Evolutionary conservation across 345 rosid species (phyloP).

Genomic region (Erodium maritimum): DNA sequence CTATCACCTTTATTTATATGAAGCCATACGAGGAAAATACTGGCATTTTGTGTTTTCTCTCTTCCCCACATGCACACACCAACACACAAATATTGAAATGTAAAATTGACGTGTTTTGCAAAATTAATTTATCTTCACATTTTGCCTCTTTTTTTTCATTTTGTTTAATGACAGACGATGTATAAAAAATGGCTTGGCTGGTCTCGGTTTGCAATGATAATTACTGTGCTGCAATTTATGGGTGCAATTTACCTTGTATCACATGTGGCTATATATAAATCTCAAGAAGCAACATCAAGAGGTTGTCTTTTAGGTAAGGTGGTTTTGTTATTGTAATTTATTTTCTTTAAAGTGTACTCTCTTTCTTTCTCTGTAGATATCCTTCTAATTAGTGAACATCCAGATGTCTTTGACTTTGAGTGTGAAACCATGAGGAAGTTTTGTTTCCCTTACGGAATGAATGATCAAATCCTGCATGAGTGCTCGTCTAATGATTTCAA

Average conservation of each 20-base stretch:
- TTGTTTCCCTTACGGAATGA: neutral
- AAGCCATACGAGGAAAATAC: too few species aligned
- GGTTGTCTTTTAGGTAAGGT: constrained; percentile 52
- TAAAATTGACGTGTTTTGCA: neutral
- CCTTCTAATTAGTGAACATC: neutral
- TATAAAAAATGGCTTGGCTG: constrained; percentile 83
- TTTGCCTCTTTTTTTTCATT: constrained; percentile 3
- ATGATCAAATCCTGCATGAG: neutral
- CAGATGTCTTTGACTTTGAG: neutral
- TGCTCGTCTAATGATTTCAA: neutral
- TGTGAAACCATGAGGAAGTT: neutral
- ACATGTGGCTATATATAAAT: constrained; percentile 31
- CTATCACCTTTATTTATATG: too few species aligned
- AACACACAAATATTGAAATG: neutral
- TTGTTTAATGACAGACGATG: constrained; percentile 37
- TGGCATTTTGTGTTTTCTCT: too few species aligned
- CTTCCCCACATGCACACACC: too few species aligned
- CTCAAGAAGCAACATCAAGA: constrained; percentile 31
- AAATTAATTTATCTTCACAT: neutral
- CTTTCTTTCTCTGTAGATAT: neutral
- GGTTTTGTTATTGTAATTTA: constrained; percentile 1
- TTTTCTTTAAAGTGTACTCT: neutral
- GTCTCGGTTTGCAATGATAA: constrained; percentile 46
- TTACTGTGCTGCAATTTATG: constrained; percentile 50
- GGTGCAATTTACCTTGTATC: constrained; percentile 54